Evolutionary conservation across 208 protist genomes (phyloP).

Genomic region (Acanthamoeba culbertsoni): DNA sequence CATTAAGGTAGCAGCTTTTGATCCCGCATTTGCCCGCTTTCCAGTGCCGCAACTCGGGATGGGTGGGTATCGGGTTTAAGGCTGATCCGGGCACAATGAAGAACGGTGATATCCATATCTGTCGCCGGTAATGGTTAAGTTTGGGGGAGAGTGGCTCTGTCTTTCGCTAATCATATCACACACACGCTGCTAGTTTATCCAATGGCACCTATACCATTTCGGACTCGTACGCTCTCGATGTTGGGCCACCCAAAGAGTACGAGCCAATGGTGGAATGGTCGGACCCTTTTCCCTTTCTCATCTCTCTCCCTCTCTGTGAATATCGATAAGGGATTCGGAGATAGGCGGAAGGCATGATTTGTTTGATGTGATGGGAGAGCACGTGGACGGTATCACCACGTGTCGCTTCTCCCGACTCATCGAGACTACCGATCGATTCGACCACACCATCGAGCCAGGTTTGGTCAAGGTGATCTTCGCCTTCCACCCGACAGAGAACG

Average conservation of each 20-base stretch:
- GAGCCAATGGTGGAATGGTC: background rate
- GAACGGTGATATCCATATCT: slow-evolving; percentile 31
- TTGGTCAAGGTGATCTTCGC: slow-evolving; percentile 9
- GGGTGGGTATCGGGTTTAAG: slow-evolving; percentile 32
- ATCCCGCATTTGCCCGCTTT: too few relatives aligned
- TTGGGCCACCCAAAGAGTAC: background rate
- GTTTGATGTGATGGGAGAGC: background rate
- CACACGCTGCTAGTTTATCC: background rate
- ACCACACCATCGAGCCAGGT: background rate
- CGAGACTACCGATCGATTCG: background rate
- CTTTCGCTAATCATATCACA: background rate
- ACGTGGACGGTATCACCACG: background rate
- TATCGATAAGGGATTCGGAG: background rate
- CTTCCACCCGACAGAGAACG: slow-evolving; percentile 2
- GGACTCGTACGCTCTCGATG: slow-evolving; percentile 9
- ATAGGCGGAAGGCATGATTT: background rate
- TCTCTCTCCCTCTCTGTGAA: background rate
- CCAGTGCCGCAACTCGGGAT: slow-evolving; percentile 42
- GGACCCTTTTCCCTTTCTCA: background rate
- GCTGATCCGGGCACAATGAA: slow-evolving; percentile 13
- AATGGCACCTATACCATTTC: background rate
- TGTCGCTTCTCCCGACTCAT: background rate
- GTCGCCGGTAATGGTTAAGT: background rate
- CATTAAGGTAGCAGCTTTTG: too few relatives aligned
- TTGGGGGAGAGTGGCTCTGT: too few relatives aligned